Base-by-base conservation (phyloP, 2,329 filamentous ascomycete genomes). In the Aspergillus versicolor region DNA sequence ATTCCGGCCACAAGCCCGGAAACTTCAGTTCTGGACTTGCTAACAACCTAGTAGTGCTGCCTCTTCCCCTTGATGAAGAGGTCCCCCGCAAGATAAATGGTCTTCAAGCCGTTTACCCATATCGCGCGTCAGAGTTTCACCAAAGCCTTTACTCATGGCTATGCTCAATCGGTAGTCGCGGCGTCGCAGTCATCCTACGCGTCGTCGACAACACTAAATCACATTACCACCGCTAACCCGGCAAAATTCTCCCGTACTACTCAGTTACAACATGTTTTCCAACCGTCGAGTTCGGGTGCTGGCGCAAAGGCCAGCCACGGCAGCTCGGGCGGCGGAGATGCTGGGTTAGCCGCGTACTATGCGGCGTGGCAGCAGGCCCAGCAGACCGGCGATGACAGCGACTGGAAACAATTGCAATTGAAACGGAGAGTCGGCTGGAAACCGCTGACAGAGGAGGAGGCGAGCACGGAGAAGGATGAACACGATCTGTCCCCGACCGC, bases 61-160 rank as follows among this genome's bases (percentile, higher is more conserved):
- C 77, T 81, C 80, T 81, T 82, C 81, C 69, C 78, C 76, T 75
- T 85, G 88, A 87, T 85, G 88, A 87, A 86, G 84, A 84, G 83
- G 79, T 79, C 74, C 63, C 78, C 78, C 74, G 80, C 84, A 76
- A 86, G 84, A 90, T 96, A 95, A 96, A 97, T 97, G 93, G 81
- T 82, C 67, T 82, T 85, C 75, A 88, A 88, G 78, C 79, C 80
- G 68, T 87, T 87, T 70, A 84, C 86, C 72, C 83, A 86, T 82
- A 90, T 97, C 83, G 91, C 96, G 86, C 93, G 94, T 83, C 90
- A 93, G 84, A 92, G 91, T 88, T 89, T 97, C 80, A 88, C 91
- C 73, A 97, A 97, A 82, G 92, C 92, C 72, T 89, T 97, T 77
- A 93, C 91, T 76, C 91, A 97, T 85, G 93, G 93, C 79, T 97